These are phyloP conservation scores for Hyphopichia fennica DNA, from an alignment of 1,139 yeast genomes.

Conservation along the genomic window DNA sequence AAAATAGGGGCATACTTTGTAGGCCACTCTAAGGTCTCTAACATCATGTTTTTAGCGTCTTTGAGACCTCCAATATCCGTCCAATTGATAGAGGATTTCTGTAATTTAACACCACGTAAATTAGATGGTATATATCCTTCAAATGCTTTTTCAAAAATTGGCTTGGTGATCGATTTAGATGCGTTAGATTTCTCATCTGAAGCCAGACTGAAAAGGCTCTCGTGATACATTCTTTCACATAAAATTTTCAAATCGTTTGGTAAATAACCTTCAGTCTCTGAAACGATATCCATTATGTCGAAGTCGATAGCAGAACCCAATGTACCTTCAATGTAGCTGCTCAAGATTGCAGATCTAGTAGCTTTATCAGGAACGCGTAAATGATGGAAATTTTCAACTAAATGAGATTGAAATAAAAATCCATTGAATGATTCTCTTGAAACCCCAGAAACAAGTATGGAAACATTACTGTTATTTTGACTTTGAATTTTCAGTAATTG, in stretches of 20 bases:
- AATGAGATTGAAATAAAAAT: constrained; percentile 63
- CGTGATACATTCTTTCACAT: constrained; percentile 74
- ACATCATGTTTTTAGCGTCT: constrained; percentile 70
- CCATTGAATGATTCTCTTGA: constrained; percentile 69
- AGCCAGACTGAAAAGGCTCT: constrained; percentile 42
- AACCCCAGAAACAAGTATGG: constrained; percentile 57
- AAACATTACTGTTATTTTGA: constrained; percentile 46
- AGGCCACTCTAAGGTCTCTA: constrained; percentile 97
- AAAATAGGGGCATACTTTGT: constrained; percentile 94
- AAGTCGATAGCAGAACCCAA: constrained; percentile 35
- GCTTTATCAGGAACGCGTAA: constrained; percentile 71
- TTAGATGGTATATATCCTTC: constrained; percentile 76
- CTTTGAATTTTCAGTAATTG: constrained; percentile 40
- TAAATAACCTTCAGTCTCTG: constrained; percentile 85
- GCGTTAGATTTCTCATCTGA: constrained; percentile 11
- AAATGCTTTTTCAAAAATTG: constrained; percentile 57
- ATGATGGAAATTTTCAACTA: constrained; percentile 63
- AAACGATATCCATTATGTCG: constrained; percentile 69
- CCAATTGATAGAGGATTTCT: constrained; percentile 79
- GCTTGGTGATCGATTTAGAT: constrained; percentile 18
- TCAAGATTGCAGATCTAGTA: constrained; percentile 54
- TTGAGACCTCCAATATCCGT: constrained; percentile 83
- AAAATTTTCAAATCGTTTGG: constrained; percentile 78
- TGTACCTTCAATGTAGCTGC: constrained; percentile 40
- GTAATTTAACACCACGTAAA: constrained; percentile 82